Evolutionary conservation across 1,284 basidiomycete species (phyloP), one percentile per base, ranked within the genome.

Genomic region (Ganoderma boninense): DNA sequence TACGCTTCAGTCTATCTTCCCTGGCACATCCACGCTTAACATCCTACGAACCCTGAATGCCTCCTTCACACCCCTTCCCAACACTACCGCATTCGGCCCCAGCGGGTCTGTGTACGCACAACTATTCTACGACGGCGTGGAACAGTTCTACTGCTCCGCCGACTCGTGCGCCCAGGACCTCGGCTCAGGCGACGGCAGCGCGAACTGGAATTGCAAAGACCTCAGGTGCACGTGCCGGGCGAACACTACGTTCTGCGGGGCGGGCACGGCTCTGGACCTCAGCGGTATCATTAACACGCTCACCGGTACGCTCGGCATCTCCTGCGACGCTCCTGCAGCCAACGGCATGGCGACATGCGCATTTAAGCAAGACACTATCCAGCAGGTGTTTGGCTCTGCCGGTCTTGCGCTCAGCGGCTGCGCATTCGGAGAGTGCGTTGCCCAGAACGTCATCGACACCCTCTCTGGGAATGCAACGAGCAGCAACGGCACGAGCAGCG

Each of bases 361-460:
- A 11, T 97, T 98, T 86, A 87, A 93, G 77, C 95, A 97, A 79
- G 74, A 79, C 3, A 82, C 87, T 32, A 83, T 98, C 20, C 81
- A 91, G 44, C 72, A 76, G 7, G 78, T 97, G 2, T 97, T 97
- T 74, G 96, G 95, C 13, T 76, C 86, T 0, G 78, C 80, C 35
- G 96, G 96, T 0, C 87, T 98, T 8, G 78, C 84, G 2, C 83
- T 98, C 16, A 85, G 86, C 64, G 87, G 87, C 0, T 97, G 96
- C 80, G 82, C 82, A 0, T 95, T 93, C 74, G 96, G 96, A 35
- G 96, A 98, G 81, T 97, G 96, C 78, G 90, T 97, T 20, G 81
- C 87, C 10, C 94, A 97, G 79, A 87, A 85, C 68, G 90, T 94
- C 35, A 90, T 97, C 66, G 91, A 95, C 77, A 83, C 80, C 2